phyloP scores from a whole-genome alignment of 1,284 basidiomycete species.

The Sporisorium graminicola region DNA sequence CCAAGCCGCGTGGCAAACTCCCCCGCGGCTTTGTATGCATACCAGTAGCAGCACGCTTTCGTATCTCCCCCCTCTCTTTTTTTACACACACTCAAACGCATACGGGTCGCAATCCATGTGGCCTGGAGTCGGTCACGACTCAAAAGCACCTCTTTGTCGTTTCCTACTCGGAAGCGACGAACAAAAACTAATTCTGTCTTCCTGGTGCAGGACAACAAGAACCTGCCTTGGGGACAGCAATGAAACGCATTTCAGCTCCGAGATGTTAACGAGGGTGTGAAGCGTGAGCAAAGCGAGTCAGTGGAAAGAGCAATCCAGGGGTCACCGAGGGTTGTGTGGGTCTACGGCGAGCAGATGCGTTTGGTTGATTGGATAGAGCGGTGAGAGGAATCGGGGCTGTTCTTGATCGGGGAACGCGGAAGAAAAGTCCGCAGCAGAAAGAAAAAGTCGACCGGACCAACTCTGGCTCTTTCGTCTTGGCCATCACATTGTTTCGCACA shows the following conservation, averaged over 20 bases:
- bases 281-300: background rate
- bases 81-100: conserved; percentile 4
- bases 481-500: background rate
- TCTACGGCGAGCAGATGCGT: background rate
- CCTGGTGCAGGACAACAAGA: conserved; percentile 6
- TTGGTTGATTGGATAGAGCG: background rate
- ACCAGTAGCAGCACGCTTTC: conserved; percentile 38
- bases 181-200: conserved; percentile 33
- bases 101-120: conserved; percentile 10
- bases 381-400: background rate
- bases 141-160: conserved; percentile 9
- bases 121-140: conserved; percentile 2
- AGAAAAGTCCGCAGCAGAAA: conserved; percentile 30
- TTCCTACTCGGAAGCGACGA: conserved; percentile 10
- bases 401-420: conserved; percentile 6
- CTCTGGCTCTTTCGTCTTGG: background rate
- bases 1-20: conserved; percentile 39
- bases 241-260: conserved; percentile 33
- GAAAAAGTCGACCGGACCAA: background rate
- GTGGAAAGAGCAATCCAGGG: too few relatives aligned
- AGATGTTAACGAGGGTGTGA: too few relatives aligned
- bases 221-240: conserved; percentile 27
- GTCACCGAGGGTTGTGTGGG: background rate
- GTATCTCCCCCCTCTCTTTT: conserved; percentile 2
- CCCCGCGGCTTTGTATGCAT: conserved; percentile 50